Evolutionary conservation across 2,329 filamentous ascomycete genomes (phyloP), one percentile per base, ranked within the genome.

Genomic region (Mycosphaerella arachidis): DNA sequence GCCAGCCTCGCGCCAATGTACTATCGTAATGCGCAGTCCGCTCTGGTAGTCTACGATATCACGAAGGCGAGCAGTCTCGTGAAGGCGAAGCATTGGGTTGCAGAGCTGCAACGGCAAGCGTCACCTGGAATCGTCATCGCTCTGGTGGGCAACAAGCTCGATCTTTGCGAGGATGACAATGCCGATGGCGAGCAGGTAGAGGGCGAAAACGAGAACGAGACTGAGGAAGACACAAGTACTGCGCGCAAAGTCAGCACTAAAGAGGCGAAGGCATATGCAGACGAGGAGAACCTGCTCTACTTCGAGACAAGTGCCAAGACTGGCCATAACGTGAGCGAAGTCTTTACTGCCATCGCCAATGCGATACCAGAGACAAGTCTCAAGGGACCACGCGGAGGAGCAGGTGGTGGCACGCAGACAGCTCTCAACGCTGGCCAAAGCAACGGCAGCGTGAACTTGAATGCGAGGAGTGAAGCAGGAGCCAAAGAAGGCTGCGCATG

Each of bases 251-350:
- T 99, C 35, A 86, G 89, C 54, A 94, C 88, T n/a, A 88, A 91
- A 65, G 92, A 97, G 78, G 94, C 92, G 46, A 91, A 92, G 79
- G 81, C 86, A 57, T 99, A 97, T 76, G 94, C 94, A 7, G 92
- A 97, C 68, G 93, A 97, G 76, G 94, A 99, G 77, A 86, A 88
- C 57, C 79, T 99, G 66, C 77, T 99, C 66, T 99, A 99, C 80
- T 97, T 97, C 75, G 94, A 99, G 82, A 99, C 94, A 16, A 96
- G 91, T 74, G 94, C 94, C 52, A 99, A 99, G 86, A 94, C 91
- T 4, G 94, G 94, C 29, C 84, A 89, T 73, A 97, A 97, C 75
- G 94, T 99, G 43, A 86, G 89, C 56, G 93, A 97, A 70, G 94
- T 99, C 33, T 99, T 99, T 74, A 97, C 92, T 50, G 94, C 94